Evolutionary conservation across 257 asterid genomes (phyloP), one percentile per base, ranked within the genome.

Genomic region (Capsicum chinense): DNA sequence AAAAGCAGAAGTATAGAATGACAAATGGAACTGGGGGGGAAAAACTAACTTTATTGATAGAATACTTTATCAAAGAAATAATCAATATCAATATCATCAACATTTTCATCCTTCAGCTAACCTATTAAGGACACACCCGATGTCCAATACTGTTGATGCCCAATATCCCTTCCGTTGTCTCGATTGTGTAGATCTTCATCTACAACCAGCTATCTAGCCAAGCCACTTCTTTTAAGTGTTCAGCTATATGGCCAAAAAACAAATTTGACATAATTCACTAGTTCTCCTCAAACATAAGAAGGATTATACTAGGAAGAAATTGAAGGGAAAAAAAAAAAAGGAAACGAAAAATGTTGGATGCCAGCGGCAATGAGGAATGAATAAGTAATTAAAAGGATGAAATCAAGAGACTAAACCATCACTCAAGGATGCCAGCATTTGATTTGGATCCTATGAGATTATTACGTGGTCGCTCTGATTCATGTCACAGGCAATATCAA

Each of bases 131-230:
- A 48, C 52, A 48, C 2, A 48, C 11, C 52, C 7, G 52, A 48
- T 47, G 50, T 9, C 67, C 86, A 73, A 74, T 82, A 48, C 48
- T 79, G 62, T 60, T 79, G 21, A 84, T 74, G 79, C 71, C 80
- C 79, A 57, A 12, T 48, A 62, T 84, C 44, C 83, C 83, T 12
- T 39, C 63, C 56, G 44, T 56, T 15, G 79, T 47, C 26, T 52
- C 39, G 67, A 84, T 62, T 76, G 48, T 80, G 73, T 81, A 47
- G 71, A 79, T 79, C 84, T 79, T 79, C 80, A 79, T 69, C 86
- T 76, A 76, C 54, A 37, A 39, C 83, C 59, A 56, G 76, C 78
- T 78, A 83, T 39, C 57, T 52, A 42, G 9, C 87, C 35, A 26
- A 57, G 11, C 66, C 56, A 47, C 52, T 48, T 39, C 80, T 81